Evolutionary conservation across 169 alveolate genomes (phyloP).

Genomic region (Plasmodium malariae): DNA sequence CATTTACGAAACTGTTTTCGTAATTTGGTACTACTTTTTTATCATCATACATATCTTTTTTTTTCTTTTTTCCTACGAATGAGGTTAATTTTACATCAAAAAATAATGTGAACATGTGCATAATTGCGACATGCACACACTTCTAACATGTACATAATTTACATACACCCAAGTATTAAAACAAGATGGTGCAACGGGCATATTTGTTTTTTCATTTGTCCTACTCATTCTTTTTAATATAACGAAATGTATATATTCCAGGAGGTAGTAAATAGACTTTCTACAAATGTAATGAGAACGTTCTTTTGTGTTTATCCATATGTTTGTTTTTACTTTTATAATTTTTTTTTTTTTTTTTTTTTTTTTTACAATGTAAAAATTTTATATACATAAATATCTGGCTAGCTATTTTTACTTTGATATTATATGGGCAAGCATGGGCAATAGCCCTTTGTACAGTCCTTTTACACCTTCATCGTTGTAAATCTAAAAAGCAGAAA

Average conservation of each 20-base stretch:
- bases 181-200: neutral
- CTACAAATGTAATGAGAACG: constrained; percentile 3
- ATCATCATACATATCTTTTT: constrained; percentile 2
- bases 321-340: too few relatives aligned
- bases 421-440: constrained; percentile 67
- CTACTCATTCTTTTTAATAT: constrained; percentile 14
- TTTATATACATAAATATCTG: neutral
- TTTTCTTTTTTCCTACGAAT: constrained; percentile 5
- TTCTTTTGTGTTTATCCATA: neutral
- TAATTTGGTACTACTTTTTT: neutral
- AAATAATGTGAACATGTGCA: neutral
- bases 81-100: neutral
- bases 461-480: constrained; percentile 66
- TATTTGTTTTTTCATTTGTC: neutral
- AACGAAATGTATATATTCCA: constrained; percentile 48
- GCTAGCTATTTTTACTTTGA: constrained; percentile 23
- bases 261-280: constrained; percentile 54
- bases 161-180: too few relatives aligned
- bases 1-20: constrained; percentile 8
- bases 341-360: neutral
- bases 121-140: neutral
- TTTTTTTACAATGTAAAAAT: neutral
- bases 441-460: constrained; percentile 60
- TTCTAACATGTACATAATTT: neutral
- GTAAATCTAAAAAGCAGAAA: constrained; percentile 25